A percentile compares a stretch with the other conserved stretches of the same genome.
Evolutionary conservation across 2,329 filamentous ascomycete genomes (phyloP).

Genomic region (Daldinia sp.): DNA sequence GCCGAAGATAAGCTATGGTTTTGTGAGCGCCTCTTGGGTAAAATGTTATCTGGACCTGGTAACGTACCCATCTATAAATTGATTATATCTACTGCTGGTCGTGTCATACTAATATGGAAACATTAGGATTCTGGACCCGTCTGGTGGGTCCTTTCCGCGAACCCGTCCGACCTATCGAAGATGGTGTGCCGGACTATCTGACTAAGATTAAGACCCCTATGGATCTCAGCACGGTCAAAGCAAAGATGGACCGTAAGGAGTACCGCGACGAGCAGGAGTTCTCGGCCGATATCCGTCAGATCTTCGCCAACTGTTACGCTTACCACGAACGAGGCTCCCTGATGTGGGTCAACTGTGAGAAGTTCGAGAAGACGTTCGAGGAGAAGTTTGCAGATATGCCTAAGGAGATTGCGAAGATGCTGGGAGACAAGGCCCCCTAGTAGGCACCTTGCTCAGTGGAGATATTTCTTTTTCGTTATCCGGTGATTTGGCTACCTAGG

Average conservation of each 20-base stretch:
- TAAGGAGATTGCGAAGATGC: constrained; percentile 70
- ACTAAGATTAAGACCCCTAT: constrained; percentile 71
- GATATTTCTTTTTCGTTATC: neutral
- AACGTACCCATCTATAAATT: constrained; percentile 40
- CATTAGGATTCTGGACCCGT: constrained; percentile 73
- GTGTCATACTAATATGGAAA: constrained; percentile 6
- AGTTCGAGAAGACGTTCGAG: constrained; percentile 69
- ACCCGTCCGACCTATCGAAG: constrained; percentile 67
- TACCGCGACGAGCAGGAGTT: constrained; percentile 68
- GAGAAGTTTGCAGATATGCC: constrained; percentile 70
- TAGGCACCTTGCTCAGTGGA: neutral
- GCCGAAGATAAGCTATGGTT: constrained; percentile 65
- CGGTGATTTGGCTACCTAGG: neutral
- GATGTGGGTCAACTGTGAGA: constrained; percentile 68
- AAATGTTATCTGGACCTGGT: constrained; percentile 74
- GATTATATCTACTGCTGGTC: neutral
- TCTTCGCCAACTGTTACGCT: constrained; percentile 73
- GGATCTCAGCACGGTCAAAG: constrained; percentile 71
- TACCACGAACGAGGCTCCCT: constrained; percentile 69
- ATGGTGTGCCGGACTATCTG: constrained; percentile 72
- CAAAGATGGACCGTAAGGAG: constrained; percentile 67
- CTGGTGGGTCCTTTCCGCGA: constrained; percentile 72
- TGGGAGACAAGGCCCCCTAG: constrained; percentile 56
- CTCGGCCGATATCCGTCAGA: constrained; percentile 68
- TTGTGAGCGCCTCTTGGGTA: constrained; percentile 67